Evolutionary conservation across 352 stramenopile genomes (phyloP).

Genomic region (Pythium periplocum): DNA sequence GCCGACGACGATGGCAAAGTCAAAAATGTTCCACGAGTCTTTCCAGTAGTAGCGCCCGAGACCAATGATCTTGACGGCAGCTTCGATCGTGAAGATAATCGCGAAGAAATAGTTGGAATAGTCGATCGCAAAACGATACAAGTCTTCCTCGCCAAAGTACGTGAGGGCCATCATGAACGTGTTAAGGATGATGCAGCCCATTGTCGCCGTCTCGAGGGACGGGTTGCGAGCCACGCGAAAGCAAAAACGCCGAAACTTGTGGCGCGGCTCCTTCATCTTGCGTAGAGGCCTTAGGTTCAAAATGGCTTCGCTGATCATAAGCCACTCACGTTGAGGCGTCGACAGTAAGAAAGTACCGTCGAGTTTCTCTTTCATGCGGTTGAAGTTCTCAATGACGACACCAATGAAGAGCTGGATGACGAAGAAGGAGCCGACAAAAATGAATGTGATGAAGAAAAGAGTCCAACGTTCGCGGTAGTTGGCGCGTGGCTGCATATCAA

Average conservation of each 20-base stretch:
- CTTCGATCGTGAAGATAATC: constrained; percentile 78
- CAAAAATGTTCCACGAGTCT: constrained; percentile 81
- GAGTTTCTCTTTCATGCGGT: constrained; percentile 62
- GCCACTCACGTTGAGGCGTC: constrained; percentile 64
- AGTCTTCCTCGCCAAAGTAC: constrained; percentile 74
- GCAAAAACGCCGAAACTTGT: constrained; percentile 27
- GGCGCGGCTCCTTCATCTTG: constrained; percentile 39
- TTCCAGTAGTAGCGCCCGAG: constrained; percentile 75
- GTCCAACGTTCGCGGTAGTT: constrained; percentile 71
- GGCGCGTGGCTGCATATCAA: constrained; percentile 85
- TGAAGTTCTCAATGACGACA: constrained; percentile 91
- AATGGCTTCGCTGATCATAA: constrained; percentile 51
- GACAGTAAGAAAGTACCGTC: constrained; percentile 68
- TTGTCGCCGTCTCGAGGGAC: constrained; percentile 69
- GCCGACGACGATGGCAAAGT: constrained; percentile 55
- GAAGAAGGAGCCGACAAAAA: constrained; percentile 87
- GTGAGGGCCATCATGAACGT: constrained; percentile 77
- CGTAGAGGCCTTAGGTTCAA: constrained; percentile 32
- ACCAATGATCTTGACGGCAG: constrained; percentile 70
- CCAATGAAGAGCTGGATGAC: constrained; percentile 91
- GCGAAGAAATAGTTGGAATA: constrained; percentile 77
- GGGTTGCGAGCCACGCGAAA: constrained; percentile 36
- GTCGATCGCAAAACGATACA: constrained; percentile 52
- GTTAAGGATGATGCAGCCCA: constrained; percentile 84
- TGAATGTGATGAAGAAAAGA: constrained; percentile 87